phyloP scores from a whole-genome alignment of 2,329 filamentous ascomycete species.

The Aspergillus candidus region DNA sequence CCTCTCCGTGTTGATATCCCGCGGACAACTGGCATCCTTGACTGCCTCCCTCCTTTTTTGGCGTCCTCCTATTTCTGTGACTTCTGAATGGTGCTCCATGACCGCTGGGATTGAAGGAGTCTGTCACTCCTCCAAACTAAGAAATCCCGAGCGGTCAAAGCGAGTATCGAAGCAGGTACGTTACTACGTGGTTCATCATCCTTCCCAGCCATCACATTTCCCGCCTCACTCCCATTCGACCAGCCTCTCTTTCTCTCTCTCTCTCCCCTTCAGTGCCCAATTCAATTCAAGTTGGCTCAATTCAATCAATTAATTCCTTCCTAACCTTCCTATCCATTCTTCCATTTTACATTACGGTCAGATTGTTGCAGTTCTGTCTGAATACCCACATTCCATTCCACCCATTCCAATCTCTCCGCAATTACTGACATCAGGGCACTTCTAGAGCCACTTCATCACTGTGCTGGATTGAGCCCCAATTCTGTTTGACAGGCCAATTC shows the following conservation, averaged over 20 bases:
- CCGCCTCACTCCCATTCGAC: conserved; percentile 19
- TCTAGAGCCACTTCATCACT: conserved; percentile 6
- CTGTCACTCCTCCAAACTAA: too few species aligned
- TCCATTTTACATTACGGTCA: conserved; percentile 6
- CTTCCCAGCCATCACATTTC: conserved; percentile 39
- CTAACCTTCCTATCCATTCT: conserved; percentile 5
- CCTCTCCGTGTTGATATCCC: too few species aligned
- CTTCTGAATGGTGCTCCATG: conserved; percentile 9
- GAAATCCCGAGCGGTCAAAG: too few species aligned
- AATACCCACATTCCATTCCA: conserved; percentile 23
- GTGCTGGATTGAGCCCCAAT: conserved; percentile 11
- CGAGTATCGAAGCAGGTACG: too few species aligned
- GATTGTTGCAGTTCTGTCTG: conserved; percentile 7
- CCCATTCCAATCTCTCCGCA: conserved; percentile 4
- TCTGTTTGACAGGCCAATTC: neutral
- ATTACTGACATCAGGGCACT: too few species aligned
- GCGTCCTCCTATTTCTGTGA: too few species aligned
- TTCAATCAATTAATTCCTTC: conserved; percentile 19
- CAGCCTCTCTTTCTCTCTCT: conserved; percentile 27
- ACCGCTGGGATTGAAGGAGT: conserved; percentile 9
- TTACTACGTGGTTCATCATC: conserved; percentile 1
- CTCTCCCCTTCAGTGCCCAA: conserved; percentile 31
- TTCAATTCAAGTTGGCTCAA: conserved; percentile 25
- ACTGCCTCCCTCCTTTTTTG: too few species aligned
- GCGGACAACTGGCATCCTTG: too few species aligned